Base-by-base conservation (phyloP, 2,329 filamentous ascomycete genomes). In the Tolypocladium tundrense region DNA sequence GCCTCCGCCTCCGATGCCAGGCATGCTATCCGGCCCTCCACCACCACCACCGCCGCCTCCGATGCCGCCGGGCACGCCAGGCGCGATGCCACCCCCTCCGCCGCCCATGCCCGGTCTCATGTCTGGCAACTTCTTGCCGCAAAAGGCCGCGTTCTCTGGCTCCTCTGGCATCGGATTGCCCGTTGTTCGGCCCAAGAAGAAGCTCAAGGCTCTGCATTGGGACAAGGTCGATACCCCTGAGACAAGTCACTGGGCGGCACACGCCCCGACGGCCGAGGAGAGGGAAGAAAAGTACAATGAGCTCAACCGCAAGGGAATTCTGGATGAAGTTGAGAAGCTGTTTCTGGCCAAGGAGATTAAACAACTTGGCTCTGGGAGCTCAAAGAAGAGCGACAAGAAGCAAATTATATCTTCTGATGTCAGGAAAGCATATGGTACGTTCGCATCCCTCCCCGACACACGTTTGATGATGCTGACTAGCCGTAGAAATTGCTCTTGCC, bases 161-260 rank as follows among this genome's bases (percentile, higher is more conserved):
- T 75, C 84, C 13, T 67, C 73, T 27, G 82, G 84, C 9, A 79
- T 90, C 64, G 85, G 87, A 50, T 75, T 96, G 66, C 87, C 90
- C 41, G 88, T 91, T 60, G 90, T 91, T 56, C 81, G 93, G 65
- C 91, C 94, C 27, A 97, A 97, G 83, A 97, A 96, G 85, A 99
- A 97, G 80, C 90, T 99, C 73, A 99, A 99, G 84, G 93, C 93
- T 59, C 81, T 99, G 65, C 94, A 99, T 77, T 97, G 94, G 93
- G 94, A 99, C 75, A 97, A 97, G 79, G 91, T 99, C 57, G 94
- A 99, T 73, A 84, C 89, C 56, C 90, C 91, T 27, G 86, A 94
- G 70, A 88, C 91, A 55, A 97, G 93, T 57, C 90, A 97, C 66
- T 97, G 93, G 93, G 92, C 91, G 40, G 82, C 85, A 9, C 91